phyloP scores from a whole-genome alignment of 768 basidiomycete genomes.

The Mycena olivaceomarginata region DNA sequence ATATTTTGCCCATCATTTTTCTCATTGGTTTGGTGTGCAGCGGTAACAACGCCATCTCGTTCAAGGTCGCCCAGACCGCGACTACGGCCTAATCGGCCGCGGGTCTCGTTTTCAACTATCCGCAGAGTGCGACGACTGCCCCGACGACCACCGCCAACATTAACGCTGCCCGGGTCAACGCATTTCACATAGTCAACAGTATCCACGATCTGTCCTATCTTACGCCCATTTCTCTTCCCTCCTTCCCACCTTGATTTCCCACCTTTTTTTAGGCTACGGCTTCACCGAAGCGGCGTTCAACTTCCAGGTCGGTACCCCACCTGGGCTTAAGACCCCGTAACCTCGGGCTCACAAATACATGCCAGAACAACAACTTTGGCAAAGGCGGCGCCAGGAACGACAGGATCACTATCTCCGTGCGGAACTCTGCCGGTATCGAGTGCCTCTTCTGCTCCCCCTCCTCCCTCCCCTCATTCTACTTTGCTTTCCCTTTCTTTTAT shows the following conservation, averaged over 20 bases:
- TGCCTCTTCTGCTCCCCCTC: no score
- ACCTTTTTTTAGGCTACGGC: no score
- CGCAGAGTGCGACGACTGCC: slow-evolving; percentile 47
- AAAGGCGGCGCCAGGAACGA: slow-evolving; percentile 1
- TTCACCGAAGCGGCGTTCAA: slow-evolving; percentile 5
- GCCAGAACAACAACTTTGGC: slow-evolving; percentile 2
- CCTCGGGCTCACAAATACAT: no score
- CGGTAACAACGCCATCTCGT: slow-evolving; percentile 67
- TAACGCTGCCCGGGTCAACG: slow-evolving; percentile 64
- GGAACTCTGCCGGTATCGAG: neutral
- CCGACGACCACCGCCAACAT: slow-evolving; percentile 61
- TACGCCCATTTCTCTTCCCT: no score
- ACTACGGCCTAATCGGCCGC: slow-evolving; percentile 56
- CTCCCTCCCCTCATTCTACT: no score
- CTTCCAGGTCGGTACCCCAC: neutral
- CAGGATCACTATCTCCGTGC: neutral
- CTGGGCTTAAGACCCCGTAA: no score
- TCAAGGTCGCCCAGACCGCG: slow-evolving; percentile 51
- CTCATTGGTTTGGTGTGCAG: slow-evolving; percentile 11
- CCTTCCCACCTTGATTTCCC: no score
- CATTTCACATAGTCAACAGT: slow-evolving; percentile 70
- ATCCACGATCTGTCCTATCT: slow-evolving; percentile 62
- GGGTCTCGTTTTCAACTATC: slow-evolving; percentile 55
- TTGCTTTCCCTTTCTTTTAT: no score
- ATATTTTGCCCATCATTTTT: no score